A percentile compares a stretch with the other conserved stretches of the same genome.
Conservation (phyloP, 129 eudicot species). For the Centaurea solstitialis region DNA sequence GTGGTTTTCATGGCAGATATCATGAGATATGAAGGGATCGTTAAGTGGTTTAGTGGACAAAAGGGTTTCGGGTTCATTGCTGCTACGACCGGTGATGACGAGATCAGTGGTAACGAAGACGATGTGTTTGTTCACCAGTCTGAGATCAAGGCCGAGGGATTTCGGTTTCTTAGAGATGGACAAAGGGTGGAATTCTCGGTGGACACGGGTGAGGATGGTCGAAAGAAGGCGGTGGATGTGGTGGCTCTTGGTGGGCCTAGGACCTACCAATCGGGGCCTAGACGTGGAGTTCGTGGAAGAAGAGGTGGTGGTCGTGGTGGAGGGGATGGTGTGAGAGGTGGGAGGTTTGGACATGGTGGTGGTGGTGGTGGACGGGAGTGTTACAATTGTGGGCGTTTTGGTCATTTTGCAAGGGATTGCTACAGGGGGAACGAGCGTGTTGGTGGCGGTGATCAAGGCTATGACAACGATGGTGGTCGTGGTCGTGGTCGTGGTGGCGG, state of each 20-base stretch:
- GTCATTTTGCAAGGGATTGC: constrained; percentile 42
- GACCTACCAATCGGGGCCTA: constrained; percentile 3
- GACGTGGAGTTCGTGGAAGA: constrained; percentile 32
- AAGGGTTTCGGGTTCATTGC: constrained; percentile 48
- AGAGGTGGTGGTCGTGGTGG: constrained; percentile 21
- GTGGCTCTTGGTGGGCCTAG: constrained; percentile 29
- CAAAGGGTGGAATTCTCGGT: constrained; percentile 35
- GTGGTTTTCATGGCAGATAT: constrained; percentile 29
- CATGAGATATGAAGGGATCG: constrained; percentile 33
- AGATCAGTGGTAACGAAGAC: too few relatives aligned
- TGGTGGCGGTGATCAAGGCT: constrained; percentile 17
- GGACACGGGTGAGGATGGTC: constrained; percentile 27
- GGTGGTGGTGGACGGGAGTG: constrained; percentile 17
- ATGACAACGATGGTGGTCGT: constrained; percentile 16
- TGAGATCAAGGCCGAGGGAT: constrained; percentile 39
- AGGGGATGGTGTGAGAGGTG: background rate
- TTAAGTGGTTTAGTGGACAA: constrained; percentile 49
- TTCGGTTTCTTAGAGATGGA: constrained; percentile 45
- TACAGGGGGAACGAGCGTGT: constrained; percentile 6
- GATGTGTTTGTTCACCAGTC: constrained; percentile 43
- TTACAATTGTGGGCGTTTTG: constrained; percentile 35
- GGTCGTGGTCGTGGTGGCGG: constrained; percentile 8
- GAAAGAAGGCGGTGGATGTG: constrained; percentile 40
- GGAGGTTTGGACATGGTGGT: constrained; percentile 19
- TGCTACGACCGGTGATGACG: constrained; percentile 22